A percentile compares a stretch with the other conserved stretches of the same genome.
phyloP scores from a whole-genome alignment of 176 grass and related monocot genomes.

The Triticum aestivum region IWGSC_CS_RefSeq_v2.1 NC_057794.1:497597841-497598340 shows the following conservation, averaged over 20 bases:
- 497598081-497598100: neutral
- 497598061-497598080: neutral
- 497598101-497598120: neutral
- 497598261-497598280: neutral
- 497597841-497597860: neutral
- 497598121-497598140: neutral
- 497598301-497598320: neutral
- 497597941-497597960: conserved; percentile 40
- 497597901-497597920: neutral
- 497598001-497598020: conserved; percentile 17
- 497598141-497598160: too few species aligned
- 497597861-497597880: conserved; percentile 27
- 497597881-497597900: conserved; percentile 21
- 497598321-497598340: conserved; percentile 2
- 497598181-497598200: too few species aligned
- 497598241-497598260: neutral
- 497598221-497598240: neutral
- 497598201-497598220: too few species aligned
- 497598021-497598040: conserved; percentile 6
- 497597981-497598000: conserved; percentile 34
- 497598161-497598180: too few species aligned
- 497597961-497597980: conserved; percentile 44
- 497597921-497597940: neutral
- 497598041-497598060: neutral
- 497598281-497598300: neutral